phyloP scores from a whole-genome alignment of 257 asterid genomes.

The Solanum piurae region DNA sequence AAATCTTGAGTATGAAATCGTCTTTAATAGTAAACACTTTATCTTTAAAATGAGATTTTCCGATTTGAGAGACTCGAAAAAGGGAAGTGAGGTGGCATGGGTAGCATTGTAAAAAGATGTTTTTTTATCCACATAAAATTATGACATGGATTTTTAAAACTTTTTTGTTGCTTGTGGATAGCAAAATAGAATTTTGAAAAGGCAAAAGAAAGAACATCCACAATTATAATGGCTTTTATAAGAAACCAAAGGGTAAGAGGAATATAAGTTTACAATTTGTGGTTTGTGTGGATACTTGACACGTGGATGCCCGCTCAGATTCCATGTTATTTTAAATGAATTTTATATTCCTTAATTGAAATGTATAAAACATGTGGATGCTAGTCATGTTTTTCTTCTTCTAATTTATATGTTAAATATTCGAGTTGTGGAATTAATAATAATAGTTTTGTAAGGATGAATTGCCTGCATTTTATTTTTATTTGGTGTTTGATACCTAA shows the following conservation, averaged over 20 bases:
- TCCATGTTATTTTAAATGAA: neutral
- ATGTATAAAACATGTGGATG: neutral
- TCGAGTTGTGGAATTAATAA: neutral
- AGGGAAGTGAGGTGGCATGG: neutral
- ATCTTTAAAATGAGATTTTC: accelerated
- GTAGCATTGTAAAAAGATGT: neutral
- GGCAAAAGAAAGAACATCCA: neutral
- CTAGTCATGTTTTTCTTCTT: neutral
- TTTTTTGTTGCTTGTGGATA: neutral
- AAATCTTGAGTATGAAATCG: accelerated
- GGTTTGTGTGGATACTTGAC: neutral
- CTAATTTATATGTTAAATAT: too few species aligned
- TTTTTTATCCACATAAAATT: neutral
- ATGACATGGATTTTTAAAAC: neutral
- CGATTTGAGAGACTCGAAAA: neutral
- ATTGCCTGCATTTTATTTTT: too few species aligned
- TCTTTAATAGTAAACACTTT: neutral
- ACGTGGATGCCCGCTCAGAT: neutral
- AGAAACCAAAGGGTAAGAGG: neutral
- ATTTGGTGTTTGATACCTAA: too few species aligned
- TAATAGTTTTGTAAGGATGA: neutral
- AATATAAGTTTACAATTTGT: neutral
- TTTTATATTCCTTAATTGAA: neutral
- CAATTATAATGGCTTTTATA: neutral
- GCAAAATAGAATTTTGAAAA: neutral